These are phyloP conservation scores for Coemansia sp. DNA, from an alignment of 192 early-diverging fungal species.

Conservation along the genomic window DNA sequence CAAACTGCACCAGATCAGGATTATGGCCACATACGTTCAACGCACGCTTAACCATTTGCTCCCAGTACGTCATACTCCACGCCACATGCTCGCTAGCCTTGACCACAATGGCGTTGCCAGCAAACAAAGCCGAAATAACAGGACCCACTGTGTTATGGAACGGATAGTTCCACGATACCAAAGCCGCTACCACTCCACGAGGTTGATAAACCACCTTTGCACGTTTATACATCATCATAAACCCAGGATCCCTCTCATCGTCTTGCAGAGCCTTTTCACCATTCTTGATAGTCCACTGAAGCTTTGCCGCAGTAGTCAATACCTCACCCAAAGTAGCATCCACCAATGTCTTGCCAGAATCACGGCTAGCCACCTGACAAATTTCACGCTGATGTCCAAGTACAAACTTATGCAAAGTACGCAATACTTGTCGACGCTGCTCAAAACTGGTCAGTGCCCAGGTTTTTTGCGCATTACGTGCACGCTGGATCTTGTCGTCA, in stretches of 20 bases:
- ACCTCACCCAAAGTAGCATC: slow-evolving; percentile 86
- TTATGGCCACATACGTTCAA: slow-evolving; percentile 72
- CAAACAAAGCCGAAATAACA: slow-evolving; percentile 76
- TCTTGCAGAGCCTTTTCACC: slow-evolving; percentile 70
- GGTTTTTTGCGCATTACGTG: slow-evolving; percentile 63
- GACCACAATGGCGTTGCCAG: slow-evolving; percentile 83
- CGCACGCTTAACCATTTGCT: slow-evolving; percentile 63
- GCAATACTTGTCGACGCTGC: slow-evolving; percentile 68
- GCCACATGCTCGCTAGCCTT: slow-evolving; percentile 85
- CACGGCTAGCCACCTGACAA: slow-evolving; percentile 68
- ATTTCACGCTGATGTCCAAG: slow-evolving; percentile 74
- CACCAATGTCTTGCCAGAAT: slow-evolving; percentile 80
- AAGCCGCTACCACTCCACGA: slow-evolving; percentile 75
- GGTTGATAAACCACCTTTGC: slow-evolving; percentile 79
- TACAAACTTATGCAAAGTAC: slow-evolving; percentile 70
- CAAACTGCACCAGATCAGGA: slow-evolving; percentile 74
- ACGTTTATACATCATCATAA: slow-evolving; percentile 74
- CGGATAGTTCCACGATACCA: slow-evolving; percentile 91
- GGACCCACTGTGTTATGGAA: slow-evolving; percentile 80
- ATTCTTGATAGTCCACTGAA: slow-evolving; percentile 77
- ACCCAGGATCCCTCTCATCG: slow-evolving; percentile 65
- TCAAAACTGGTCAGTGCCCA: slow-evolving; percentile 74
- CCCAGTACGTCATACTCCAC: slow-evolving; percentile 74
- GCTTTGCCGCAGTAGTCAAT: slow-evolving; percentile 72
- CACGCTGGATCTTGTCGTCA: slow-evolving; percentile 55